A percentile compares a stretch with the other conserved stretches of the same genome.
phyloP scores from a whole-genome alignment of 257 asterid genomes.

The Striga asiatica region DNA sequence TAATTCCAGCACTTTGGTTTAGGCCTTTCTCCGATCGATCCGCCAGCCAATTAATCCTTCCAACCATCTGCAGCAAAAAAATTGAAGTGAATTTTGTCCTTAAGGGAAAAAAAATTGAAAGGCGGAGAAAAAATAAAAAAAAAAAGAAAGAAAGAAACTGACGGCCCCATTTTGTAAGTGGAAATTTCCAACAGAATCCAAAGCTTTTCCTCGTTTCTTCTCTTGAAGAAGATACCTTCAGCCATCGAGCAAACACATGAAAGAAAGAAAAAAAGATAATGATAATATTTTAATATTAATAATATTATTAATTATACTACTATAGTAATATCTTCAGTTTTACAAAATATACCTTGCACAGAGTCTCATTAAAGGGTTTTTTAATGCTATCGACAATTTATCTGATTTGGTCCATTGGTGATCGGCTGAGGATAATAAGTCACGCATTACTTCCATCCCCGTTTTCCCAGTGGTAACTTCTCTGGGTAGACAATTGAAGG shows the following conservation, averaged over 20 bases:
- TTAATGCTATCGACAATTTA: conserved; percentile 31
- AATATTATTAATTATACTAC: no score
- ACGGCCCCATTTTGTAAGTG: conserved; percentile 99
- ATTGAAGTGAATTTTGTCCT: no score
- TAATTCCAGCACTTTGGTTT: conserved; percentile 79
- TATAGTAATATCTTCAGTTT: background rate
- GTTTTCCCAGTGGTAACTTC: conserved; percentile 39
- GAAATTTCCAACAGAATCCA: conserved; percentile 91
- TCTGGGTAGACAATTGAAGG: conserved; percentile 27
- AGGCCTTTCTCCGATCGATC: conserved; percentile 84
- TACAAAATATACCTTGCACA: conserved; percentile 56
- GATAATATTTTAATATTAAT: background rate
- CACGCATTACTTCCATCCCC: conserved; percentile 59
- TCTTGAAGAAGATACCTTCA: conserved; percentile 78
- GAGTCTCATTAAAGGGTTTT: conserved; percentile 68
- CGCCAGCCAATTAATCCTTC: conserved; percentile 92
- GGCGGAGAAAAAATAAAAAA: no score
- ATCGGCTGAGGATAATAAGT: conserved; percentile 38
- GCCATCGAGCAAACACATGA: conserved; percentile 7
- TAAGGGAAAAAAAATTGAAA: no score
- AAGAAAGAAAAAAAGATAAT: no score
- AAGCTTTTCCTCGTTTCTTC: conserved; percentile 89
- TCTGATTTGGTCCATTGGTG: conserved; percentile 61
- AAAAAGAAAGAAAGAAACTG: conserved; percentile 16
- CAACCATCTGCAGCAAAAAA: conserved; percentile 46